Evolutionary conservation across 2,329 filamentous ascomycete genomes (phyloP).

Genomic region (Sordariomycetes sp.): DNA sequence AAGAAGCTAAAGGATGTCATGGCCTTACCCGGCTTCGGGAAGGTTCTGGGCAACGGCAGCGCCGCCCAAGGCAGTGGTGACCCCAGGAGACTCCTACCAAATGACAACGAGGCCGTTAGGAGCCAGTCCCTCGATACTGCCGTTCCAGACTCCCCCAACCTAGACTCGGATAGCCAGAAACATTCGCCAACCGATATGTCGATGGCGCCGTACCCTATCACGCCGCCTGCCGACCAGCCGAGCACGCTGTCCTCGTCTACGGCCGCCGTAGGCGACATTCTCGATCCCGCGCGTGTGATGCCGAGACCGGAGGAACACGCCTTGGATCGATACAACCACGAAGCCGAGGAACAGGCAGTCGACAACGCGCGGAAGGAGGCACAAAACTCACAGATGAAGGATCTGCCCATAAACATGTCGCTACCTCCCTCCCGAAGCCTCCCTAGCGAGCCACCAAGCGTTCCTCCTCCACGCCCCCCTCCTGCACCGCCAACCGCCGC

Average conservation of each 20-base stretch:
- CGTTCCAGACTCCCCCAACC: conserved; percentile 33
- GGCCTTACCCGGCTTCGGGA: conserved; percentile 18
- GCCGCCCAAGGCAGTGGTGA: background rate
- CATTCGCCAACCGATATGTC: conserved; percentile 49
- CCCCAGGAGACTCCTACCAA: background rate
- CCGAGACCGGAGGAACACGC: conserved; percentile 51
- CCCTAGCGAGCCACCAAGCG: conserved; percentile 38
- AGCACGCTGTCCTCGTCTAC: conserved; percentile 21
- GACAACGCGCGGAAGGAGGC: conserved; percentile 33
- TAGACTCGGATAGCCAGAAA: conserved; percentile 39
- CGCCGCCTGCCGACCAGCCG: conserved; percentile 45
- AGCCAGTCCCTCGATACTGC: background rate
- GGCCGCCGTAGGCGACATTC: conserved; percentile 32
- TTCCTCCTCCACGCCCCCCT: conserved; percentile 41
- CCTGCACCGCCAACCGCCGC: conserved; percentile 25
- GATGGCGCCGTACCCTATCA: conserved; percentile 54
- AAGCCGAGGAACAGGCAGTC: conserved; percentile 35
- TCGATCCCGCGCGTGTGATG: conserved; percentile 49
- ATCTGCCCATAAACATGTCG: conserved; percentile 37
- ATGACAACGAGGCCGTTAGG: background rate
- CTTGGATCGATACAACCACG: conserved; percentile 43
- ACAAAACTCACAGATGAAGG: conserved; percentile 27
- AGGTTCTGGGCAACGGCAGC: background rate
- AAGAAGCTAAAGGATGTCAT: conserved; percentile 76
- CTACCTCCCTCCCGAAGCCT: conserved; percentile 46